Conservation (phyloP, 257 asterid genomes). For the Solanum bukasovii region DNA sequence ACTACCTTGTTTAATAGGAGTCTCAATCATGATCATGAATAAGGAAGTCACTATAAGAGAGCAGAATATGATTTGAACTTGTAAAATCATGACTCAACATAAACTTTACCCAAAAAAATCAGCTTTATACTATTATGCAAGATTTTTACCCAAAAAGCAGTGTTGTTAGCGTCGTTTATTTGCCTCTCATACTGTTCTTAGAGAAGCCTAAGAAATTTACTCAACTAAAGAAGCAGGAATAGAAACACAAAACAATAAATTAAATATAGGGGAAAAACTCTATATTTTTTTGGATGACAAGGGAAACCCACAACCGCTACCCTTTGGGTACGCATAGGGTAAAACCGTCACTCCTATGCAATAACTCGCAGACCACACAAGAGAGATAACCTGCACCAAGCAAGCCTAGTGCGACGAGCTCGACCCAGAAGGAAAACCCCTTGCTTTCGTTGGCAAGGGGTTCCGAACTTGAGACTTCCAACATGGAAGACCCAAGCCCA, state of each 20-base stretch:
- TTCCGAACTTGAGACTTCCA: not conserved
- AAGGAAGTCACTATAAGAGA: not conserved
- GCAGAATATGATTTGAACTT: not conserved
- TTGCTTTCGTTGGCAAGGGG: not conserved
- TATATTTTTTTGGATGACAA: not conserved
- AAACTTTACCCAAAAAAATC: not conserved
- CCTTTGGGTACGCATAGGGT: not conserved
- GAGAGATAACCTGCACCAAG: not conserved
- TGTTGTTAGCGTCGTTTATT: not conserved
- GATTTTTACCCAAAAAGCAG: not conserved
- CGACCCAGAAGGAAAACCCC: not conserved
- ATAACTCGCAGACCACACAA: not conserved
- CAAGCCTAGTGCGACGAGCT: not conserved
- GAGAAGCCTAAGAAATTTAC: not conserved
- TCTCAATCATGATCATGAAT: not conserved
- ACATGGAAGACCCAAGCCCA: not conserved
- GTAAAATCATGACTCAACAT: not conserved
- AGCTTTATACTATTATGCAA: not conserved
- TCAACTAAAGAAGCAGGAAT: not conserved
- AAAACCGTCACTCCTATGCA: not conserved
- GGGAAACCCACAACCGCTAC: not conserved
- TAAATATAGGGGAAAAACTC: not conserved
- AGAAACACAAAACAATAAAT: not conserved
- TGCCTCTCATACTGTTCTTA: not conserved
- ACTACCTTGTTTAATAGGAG: not conserved